Evolutionary conservation across 2,329 filamentous ascomycete genomes (phyloP).

Genomic region (Claviceps lovelessii): DNA sequence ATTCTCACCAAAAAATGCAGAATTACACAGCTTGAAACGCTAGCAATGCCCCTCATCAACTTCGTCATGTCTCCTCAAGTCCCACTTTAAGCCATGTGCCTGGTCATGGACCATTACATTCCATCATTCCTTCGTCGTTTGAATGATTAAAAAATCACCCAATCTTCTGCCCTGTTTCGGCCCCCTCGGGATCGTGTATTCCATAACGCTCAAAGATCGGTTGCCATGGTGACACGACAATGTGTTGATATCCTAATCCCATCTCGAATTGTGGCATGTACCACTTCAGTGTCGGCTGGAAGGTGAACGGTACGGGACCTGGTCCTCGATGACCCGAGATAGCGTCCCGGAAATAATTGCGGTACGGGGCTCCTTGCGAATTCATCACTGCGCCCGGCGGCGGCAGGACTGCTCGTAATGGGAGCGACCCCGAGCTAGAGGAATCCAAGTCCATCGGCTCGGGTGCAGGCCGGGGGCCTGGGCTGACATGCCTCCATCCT

Average conservation of each 20-base stretch:
- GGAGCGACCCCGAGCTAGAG: not conserved
- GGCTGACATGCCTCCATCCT: constrained; percentile 25
- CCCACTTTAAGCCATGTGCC: not conserved
- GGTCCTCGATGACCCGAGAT: constrained; percentile 3
- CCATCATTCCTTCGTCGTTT: not conserved
- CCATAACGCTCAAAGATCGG: constrained; percentile 20
- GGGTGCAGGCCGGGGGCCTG: not conserved
- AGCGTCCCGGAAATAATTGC: constrained; percentile 24
- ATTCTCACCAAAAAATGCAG: not conserved
- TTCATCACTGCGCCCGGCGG: constrained; percentile 24
- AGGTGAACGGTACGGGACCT: constrained; percentile 20
- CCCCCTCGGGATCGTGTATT: constrained; percentile 13
- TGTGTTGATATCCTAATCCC: constrained; percentile 35
- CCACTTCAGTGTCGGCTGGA: constrained; percentile 36
- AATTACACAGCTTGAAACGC: not conserved
- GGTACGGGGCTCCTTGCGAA: constrained; percentile 8
- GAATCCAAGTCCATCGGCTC: not conserved
- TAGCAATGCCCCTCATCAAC: not conserved
- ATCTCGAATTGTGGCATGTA: constrained; percentile 32
- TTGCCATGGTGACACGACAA: constrained; percentile 31
- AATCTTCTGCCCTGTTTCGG: not conserved
- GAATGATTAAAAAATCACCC: not conserved
- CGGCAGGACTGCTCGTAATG: constrained; percentile 29
- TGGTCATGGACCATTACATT: not conserved
- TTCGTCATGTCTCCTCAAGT: not conserved